Evolutionary conservation across 352 stramenopile species (phyloP), one percentile per base, ranked within the genome.

Genomic region (Globisporangium yorkense): DNA sequence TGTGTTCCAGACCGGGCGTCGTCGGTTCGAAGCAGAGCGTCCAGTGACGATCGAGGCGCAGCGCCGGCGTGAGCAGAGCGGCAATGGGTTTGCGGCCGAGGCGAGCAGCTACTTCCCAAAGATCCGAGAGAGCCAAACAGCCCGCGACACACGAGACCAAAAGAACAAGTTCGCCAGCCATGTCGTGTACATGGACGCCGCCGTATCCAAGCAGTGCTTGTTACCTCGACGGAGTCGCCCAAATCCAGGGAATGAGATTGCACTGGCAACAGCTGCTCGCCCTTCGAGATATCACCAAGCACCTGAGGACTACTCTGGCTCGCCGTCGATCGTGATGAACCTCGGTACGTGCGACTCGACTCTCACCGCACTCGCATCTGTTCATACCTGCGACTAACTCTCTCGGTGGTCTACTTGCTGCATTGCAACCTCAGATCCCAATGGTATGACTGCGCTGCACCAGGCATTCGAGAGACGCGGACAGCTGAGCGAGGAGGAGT

Each of bases 81-180:
- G 59, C 15, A 67, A 72, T 52, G 67, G 63, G 12, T 65, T 73
- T 46, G 67, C 48, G 13, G 64, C 72, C 0, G 74, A 76, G 37
- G 46, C 62, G 1, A 61, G 63, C 9, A 84, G 72, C 41, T 84
- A 83, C 46, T 82, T 84, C 51, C 76, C 76, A 24, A 75, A 71
- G 35, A 84, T 83, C 57, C 63, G 68, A 16, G 76, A 87, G 48
- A 80, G 59, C 24, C 41, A 64, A 13, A 74, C 71, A 2, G 56
- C 70, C 2, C 63, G 76, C 13, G 70, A 87, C 16, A 68, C 63
- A 12, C 66, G 74, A 41, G 76, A 84, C 51, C 73, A 80, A 33
- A 65, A 71, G 31, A 15, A 47, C 15, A 67, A 70, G 29, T 51
- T 66, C n/a, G 43, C 43, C n/a, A 69, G 41, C 18, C 27, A 21